phyloP scores from a whole-genome alignment of 1,284 basidiomycete genomes.

The Pseudozyma thailandica region DNA sequence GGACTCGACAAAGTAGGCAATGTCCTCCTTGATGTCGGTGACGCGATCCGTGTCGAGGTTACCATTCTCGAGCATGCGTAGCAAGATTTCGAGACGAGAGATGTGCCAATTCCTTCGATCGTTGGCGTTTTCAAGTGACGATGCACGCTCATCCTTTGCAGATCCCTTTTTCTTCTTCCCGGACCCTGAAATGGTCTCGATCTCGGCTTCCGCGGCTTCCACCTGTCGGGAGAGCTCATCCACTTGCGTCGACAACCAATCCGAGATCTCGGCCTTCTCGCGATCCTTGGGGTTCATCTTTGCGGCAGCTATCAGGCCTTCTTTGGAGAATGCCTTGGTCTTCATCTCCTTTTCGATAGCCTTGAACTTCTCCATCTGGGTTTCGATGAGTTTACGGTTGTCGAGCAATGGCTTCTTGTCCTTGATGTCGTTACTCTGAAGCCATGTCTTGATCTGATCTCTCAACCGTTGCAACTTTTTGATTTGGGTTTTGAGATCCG shows the following conservation, averaged over 20 bases:
- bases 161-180: slow-evolving; percentile 78
- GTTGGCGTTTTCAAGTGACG: slow-evolving; percentile 87
- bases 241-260: slow-evolving; percentile 72
- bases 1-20: slow-evolving; percentile 94
- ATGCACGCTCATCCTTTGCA: slow-evolving; percentile 77
- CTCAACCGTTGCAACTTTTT: slow-evolving; percentile 98
- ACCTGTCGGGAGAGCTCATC: slow-evolving; percentile 94
- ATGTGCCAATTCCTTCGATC: slow-evolving; percentile 97
- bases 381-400: slow-evolving; percentile 95
- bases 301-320: slow-evolving; percentile 92
- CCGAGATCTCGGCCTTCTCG: slow-evolving; percentile 89
- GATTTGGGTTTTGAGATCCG: slow-evolving; percentile 69
- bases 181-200: slow-evolving; percentile 85
- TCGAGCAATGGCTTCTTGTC: slow-evolving; percentile 94
- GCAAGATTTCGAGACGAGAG: slow-evolving; percentile 88
- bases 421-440: slow-evolving; percentile 98
- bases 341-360: slow-evolving; percentile 99
- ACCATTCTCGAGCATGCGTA: slow-evolving; percentile 93
- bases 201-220: slow-evolving; percentile 93
- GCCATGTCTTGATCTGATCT: slow-evolving; percentile 99
- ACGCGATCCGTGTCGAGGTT: slow-evolving; percentile 85
- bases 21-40: slow-evolving; percentile 87
- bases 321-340: slow-evolving; percentile 99
- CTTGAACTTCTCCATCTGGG: slow-evolving; percentile 99
- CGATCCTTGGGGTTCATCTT: slow-evolving; percentile 96